Evolutionary conservation across 441 rosid genomes (phyloP).

Genomic region (Eruca vesicaria): DNA sequence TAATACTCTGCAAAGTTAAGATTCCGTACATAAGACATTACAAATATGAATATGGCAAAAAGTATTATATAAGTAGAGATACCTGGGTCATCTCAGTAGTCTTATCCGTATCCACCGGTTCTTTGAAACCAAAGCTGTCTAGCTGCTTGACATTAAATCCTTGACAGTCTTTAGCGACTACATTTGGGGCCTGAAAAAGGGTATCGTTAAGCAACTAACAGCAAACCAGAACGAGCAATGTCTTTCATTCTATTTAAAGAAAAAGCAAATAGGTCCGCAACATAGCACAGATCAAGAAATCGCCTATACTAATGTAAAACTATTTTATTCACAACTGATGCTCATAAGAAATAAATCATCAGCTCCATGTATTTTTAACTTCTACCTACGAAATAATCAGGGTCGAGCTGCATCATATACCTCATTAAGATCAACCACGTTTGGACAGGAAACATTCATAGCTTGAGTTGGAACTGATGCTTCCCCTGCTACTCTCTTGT

Average conservation of each 20-base stretch:
- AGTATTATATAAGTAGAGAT: conserved; percentile 13
- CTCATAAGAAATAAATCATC: not conserved
- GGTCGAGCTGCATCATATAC: conserved; percentile 38
- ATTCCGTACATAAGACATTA: not conserved
- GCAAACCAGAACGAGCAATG: conserved; percentile 21
- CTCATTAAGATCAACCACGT: conserved; percentile 43
- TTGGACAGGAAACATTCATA: conserved; percentile 28
- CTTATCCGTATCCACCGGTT: conserved; percentile 44
- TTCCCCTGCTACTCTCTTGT: conserved; percentile 34
- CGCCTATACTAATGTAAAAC: not conserved
- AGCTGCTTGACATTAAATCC: conserved; percentile 30
- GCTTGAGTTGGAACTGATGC: conserved; percentile 30
- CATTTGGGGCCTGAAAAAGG: conserved; percentile 38
- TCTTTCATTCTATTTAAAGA: not conserved
- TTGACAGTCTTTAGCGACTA: conserved; percentile 28
- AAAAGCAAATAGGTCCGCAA: not conserved
- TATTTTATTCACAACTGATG: not conserved
- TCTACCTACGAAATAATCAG: not conserved
- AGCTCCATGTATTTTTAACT: not conserved
- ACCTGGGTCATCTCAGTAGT: conserved; percentile 71
- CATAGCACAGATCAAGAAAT: conserved; percentile 2
- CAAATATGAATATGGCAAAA: not conserved
- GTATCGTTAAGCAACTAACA: conserved; percentile 14
- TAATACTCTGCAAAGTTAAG: conserved; percentile 62
- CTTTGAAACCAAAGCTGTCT: conserved; percentile 35